phyloP scores from a whole-genome alignment of 495 filamentous ascomycete species.

The Penicillium robsamsonii region DNA sequence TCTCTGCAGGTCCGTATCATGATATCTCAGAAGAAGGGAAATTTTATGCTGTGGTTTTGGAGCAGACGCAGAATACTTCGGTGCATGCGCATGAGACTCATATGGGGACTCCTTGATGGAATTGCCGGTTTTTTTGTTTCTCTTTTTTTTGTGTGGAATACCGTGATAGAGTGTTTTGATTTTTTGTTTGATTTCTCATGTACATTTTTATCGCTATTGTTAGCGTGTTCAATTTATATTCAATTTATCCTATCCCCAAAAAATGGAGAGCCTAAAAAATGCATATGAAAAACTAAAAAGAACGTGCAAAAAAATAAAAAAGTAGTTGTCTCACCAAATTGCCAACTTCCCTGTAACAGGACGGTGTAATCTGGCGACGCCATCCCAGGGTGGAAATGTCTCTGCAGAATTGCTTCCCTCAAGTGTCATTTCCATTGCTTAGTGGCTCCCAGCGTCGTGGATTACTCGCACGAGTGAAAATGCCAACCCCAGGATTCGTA shows the following conservation, averaged over 20 bases:
- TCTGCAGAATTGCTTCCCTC: slow-evolving; percentile 69
- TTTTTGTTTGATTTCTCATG: neutral
- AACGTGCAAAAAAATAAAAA: slow-evolving; percentile 14
- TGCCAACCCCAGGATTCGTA: slow-evolving; percentile 60
- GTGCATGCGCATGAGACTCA: slow-evolving; percentile 13
- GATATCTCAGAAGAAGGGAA: slow-evolving; percentile 42
- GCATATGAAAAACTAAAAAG: neutral
- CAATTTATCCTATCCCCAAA: neutral
- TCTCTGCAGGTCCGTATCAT: slow-evolving; percentile 41
- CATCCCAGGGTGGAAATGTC: slow-evolving; percentile 58
- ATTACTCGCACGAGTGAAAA: slow-evolving; percentile 60
- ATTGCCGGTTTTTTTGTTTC: neutral
- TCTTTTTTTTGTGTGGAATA: neutral
- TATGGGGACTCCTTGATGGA: slow-evolving; percentile 13
- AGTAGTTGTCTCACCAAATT: slow-evolving; percentile 42
- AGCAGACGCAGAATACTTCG: slow-evolving; percentile 22
- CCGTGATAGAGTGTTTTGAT: no score
- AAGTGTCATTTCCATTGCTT: slow-evolving; percentile 62
- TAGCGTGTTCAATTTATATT: neutral
- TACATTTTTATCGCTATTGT: neutral
- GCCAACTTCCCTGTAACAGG: slow-evolving; percentile 44
- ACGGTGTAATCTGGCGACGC: slow-evolving; percentile 59
- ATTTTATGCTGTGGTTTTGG: slow-evolving; percentile 45
- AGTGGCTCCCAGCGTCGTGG: slow-evolving; percentile 55
- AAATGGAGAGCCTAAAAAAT: neutral